Base-by-base conservation (phyloP, 2,329 filamentous ascomycete genomes). In the Colletotrichum liriopes region DNA sequence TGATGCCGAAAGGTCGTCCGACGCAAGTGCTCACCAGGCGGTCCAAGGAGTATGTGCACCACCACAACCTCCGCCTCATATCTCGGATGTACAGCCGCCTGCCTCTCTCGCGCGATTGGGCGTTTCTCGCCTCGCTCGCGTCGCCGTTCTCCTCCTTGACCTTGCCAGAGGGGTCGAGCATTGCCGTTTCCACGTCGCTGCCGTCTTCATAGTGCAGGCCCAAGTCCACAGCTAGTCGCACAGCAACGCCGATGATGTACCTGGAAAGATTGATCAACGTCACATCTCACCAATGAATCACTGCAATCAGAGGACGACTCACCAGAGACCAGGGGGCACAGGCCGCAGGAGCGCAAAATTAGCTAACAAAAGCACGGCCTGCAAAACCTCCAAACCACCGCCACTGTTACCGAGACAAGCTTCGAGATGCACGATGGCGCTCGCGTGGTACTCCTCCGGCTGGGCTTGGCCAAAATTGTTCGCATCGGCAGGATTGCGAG, bases 41-140 rank as follows among this genome's bases (percentile, higher is more conserved):
- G 82, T 98, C 96, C 67, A 98, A 91, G 6, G 94, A 96, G 82
- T 98, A 98, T 1, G 95, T 95, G 83, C 95, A 98, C 96, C 96
- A 98, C 95, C 95, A 98, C 18, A 98, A 86, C 41, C 96, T 90
- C 68, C 96, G 89, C 63, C 95, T 91, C 74, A 98, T 88, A 80
- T 98, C 96, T 65, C 96, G 91, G 49, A 94, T 88, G 88, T 94
- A 98, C 81, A 97, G 91, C 69, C 94, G 89, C 60, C 93, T 89
- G 86, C 81, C 92, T 82, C 85, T 93, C 87, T 81, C 86, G 78
- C 83, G 81, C 66, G 75, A 79, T 76, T 77, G 72, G 51, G 68
- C 58, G 29, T 74, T 67, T n/a, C 51, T 54, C 14, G 58, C 65
- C 18, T 64, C 74, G 39, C 59, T 72, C 73, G 73, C 73, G 32